Evolutionary conservation across 2,329 filamentous ascomycete genomes (phyloP).

Genomic region (Huntiella savannae): DNA sequence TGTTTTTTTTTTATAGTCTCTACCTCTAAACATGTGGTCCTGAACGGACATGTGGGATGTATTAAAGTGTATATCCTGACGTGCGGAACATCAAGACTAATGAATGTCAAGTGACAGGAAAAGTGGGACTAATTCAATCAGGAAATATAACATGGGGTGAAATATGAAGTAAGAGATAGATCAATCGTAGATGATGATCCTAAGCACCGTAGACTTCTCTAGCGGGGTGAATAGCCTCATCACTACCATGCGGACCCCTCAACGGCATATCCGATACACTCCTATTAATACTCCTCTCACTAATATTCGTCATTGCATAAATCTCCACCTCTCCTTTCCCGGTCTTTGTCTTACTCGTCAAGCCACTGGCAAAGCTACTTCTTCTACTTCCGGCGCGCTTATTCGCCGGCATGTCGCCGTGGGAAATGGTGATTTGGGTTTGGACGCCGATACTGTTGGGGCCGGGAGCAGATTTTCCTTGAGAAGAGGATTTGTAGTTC

Average conservation of each 20-base stretch:
- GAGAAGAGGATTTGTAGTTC: constrained; percentile 1
- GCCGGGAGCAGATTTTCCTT: background rate
- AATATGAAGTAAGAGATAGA: too few species aligned
- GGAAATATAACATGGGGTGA: too few species aligned
- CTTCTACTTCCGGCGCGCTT: background rate
- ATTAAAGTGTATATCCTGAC: too few species aligned
- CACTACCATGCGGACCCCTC: background rate
- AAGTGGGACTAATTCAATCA: too few species aligned
- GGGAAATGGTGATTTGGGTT: constrained; percentile 1
- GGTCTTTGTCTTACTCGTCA: background rate
- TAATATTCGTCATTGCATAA: constrained; percentile 11
- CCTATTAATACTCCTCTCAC: constrained; percentile 6
- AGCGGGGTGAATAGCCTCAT: too few species aligned
- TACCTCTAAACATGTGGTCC: too few species aligned
- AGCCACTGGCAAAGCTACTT: background rate
- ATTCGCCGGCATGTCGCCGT: background rate
- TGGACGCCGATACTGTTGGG: constrained; percentile 1
- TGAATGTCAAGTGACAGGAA: too few species aligned
- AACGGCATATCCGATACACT: constrained; percentile 10
- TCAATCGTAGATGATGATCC: too few species aligned
- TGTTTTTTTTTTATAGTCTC: too few species aligned
- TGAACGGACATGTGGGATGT: too few species aligned
- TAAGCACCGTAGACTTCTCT: too few species aligned
- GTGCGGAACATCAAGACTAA: too few species aligned
- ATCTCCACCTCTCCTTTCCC: constrained; percentile 6